phyloP scores from a whole-genome alignment of 192 early-diverging fungal species.

The Linnemannia hyalina region DNA sequence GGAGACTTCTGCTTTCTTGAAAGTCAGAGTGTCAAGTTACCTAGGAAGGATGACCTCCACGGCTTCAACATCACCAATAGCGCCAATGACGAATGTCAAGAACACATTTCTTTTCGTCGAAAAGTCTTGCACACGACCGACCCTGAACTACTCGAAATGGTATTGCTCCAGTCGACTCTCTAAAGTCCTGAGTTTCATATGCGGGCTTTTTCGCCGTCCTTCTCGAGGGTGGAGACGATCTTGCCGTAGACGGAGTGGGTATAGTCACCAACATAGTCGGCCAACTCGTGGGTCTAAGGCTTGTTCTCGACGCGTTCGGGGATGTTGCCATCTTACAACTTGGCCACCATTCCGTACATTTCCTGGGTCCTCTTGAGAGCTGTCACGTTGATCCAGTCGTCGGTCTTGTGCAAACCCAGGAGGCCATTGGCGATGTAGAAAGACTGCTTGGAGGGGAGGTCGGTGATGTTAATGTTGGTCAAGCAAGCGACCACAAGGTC shows the following conservation, averaged over 20 bases:
- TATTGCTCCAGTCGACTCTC: conserved; percentile 27
- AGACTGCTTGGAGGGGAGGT: not conserved
- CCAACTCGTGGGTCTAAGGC: conserved; percentile 9
- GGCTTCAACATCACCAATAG: not conserved
- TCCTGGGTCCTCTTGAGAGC: not conserved
- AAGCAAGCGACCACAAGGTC: conserved; percentile 29
- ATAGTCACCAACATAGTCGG: conserved; percentile 17
- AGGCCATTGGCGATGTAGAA: conserved; percentile 27
- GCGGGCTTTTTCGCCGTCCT: not conserved
- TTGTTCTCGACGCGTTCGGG: conserved; percentile 25
- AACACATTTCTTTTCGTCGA: not conserved
- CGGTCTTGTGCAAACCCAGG: conserved; percentile 20
- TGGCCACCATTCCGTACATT: not conserved
- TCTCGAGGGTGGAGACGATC: not conserved
- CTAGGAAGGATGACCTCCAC: not conserved
- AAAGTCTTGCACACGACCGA: too few species aligned
- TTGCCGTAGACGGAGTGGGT: conserved; percentile 21
- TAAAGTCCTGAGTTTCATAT: not conserved
- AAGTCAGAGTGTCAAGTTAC: too few species aligned
- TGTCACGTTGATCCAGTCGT: conserved; percentile 17
- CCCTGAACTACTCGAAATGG: conserved; percentile 9
- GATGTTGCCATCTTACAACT: not conserved
- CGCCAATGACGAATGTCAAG: conserved; percentile 8
- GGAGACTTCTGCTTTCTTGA: too few species aligned
- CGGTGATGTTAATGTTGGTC: conserved; percentile 14